Base-by-base conservation (phyloP, 441 rosid genomes). In the Pelargonium cotyledonis region DNA sequence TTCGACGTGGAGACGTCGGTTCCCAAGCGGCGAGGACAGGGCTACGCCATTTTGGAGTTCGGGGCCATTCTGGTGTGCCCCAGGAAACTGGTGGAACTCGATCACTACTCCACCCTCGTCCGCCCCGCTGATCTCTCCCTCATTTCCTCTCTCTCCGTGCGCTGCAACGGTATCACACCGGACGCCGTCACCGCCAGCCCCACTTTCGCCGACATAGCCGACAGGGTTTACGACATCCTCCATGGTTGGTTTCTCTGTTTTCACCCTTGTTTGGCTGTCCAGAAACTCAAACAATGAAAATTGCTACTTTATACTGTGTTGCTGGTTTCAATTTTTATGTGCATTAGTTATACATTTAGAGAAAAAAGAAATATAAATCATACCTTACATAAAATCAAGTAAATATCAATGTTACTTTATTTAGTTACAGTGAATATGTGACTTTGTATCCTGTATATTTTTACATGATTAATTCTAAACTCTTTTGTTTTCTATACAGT, bases 11-110 rank as follows among this genome's bases (percentile, higher is more conserved):
- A 94, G 70, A 94, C 98, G 9, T 91, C 97, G 0, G 78, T 88
- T 1, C 98, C 98, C 0, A 72, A 65, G 35, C 81, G 88, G 3
- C 2, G 83, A 2, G 89, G 95, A 5, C 96, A 89, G 81, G 75
- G 84, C 10, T 81, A 68, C 61, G 85, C 88, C 11, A 75, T 94
- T 23, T 86, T 91, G 0, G 98, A 94, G 78, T 94, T 94, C 73
- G 98, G 98, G 51, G 82, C 97, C 62, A 94, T 94, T 57, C 81
- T 91, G 62, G 91, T 94, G 0, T 91, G 98, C 76, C 85, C 98
- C 2, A 83, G 77, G 75, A 91, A 77, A 80, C 92, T 94, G 0
- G 82, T 44, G 63, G 97, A 88, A 88, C 85, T 88, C 63, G 11
- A 68, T 18, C 81, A 74, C 86, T 94, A 87, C 85, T 78, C 96